Evolutionary conservation across 2,329 filamentous ascomycete species (phyloP).

Genomic region (Bipolaris bicolor): DNA sequence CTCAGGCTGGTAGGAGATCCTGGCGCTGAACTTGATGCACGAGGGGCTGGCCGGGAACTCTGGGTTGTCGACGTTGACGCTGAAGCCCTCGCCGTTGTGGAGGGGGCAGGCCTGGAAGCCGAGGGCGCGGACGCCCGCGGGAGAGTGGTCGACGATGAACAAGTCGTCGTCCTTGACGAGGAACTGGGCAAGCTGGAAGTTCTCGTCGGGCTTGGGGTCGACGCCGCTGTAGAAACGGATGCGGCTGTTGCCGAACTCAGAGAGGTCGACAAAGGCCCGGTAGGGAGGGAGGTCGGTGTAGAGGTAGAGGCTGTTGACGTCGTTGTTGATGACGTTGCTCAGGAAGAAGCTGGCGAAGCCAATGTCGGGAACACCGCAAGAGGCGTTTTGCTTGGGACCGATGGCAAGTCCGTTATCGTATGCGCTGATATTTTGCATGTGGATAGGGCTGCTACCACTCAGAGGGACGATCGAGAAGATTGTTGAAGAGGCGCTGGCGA

Average conservation of each 20-base stretch:
- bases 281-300: slow-evolving; percentile 56
- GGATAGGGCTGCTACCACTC: slow-evolving; percentile 57
- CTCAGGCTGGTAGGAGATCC: neutral
- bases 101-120: slow-evolving; percentile 62
- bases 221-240: slow-evolving; percentile 60
- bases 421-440: slow-evolving; percentile 57
- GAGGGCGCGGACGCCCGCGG: slow-evolving; percentile 32
- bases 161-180: slow-evolving; percentile 55
- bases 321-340: slow-evolving; percentile 20
- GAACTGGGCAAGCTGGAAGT: slow-evolving; percentile 53
- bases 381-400: slow-evolving; percentile 30
- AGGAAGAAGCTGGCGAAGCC: slow-evolving; percentile 60
- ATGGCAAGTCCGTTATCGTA: slow-evolving; percentile 53
- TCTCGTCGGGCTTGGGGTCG: slow-evolving; percentile 32
- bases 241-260: slow-evolving; percentile 63
- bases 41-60: slow-evolving; percentile 20
- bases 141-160: slow-evolving; percentile 44
- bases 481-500: slow-evolving; percentile 36
- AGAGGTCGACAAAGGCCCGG: slow-evolving; percentile 61
- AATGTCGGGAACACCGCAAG: neutral
- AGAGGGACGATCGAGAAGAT: slow-evolving; percentile 60
- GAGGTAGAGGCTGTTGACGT: slow-evolving; percentile 52
- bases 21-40: slow-evolving; percentile 3
- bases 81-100: slow-evolving; percentile 43
- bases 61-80: neutral